Percentiles rank a stretch among this genome's conserved stretches.
phyloP scores from a whole-genome alignment of 2,329 filamentous ascomycete genomes.

The Ilyonectria sp. region DNA sequence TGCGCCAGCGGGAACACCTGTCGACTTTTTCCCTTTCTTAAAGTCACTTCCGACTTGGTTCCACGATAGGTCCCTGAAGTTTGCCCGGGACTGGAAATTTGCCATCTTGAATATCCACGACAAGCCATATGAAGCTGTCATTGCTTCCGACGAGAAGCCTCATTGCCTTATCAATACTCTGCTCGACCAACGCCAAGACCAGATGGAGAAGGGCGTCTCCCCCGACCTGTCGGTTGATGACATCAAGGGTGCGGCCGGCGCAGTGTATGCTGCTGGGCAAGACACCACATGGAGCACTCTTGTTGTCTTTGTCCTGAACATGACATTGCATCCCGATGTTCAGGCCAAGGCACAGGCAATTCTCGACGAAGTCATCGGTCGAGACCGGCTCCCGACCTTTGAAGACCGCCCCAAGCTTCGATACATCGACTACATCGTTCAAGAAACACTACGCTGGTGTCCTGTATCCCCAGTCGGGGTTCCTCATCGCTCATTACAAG shows the following conservation, averaged over 20 bases:
- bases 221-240: constrained; percentile 50
- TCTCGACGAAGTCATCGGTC: constrained; percentile 60
- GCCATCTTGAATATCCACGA: constrained; percentile 60
- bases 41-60: constrained; percentile 58
- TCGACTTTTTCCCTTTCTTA: constrained; percentile 65
- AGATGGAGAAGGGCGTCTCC: constrained; percentile 45
- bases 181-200: constrained; percentile 44
- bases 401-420: constrained; percentile 50
- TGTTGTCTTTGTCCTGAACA: constrained; percentile 61
- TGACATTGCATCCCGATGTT: constrained; percentile 57
- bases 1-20: constrained; percentile 54
- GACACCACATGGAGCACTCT: constrained; percentile 45
- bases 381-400: constrained; percentile 57
- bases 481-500: constrained; percentile 21
- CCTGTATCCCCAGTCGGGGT: constrained; percentile 32
- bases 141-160: constrained; percentile 48
- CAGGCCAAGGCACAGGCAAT: constrained; percentile 56
- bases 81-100: constrained; percentile 49
- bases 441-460: constrained; percentile 28
- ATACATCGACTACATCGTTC: constrained; percentile 29
- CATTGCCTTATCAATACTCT: constrained; percentile 49
- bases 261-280: constrained; percentile 31
- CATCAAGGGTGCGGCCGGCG: constrained; percentile 26
- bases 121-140: constrained; percentile 58
- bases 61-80: constrained; percentile 50